Evolutionary conservation across 1,284 basidiomycete species (phyloP), one percentile per base, ranked within the genome.

Genomic region (Austroboletus niveus): DNA sequence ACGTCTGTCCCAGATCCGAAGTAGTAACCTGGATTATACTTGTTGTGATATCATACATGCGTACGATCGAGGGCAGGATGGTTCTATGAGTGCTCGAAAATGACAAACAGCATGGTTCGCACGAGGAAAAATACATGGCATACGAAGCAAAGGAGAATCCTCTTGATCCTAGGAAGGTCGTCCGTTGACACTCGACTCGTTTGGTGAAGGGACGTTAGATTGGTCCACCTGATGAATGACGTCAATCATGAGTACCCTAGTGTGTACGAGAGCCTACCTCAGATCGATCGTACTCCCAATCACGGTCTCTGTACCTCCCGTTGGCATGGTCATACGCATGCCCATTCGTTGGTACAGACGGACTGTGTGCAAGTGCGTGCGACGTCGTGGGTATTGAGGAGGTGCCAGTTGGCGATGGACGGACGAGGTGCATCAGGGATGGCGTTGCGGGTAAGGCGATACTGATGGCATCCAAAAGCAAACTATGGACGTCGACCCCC

Each of bases 391-490:
- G 8, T 8, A 41, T 48, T 20, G 57, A 64, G 1, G 62, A 56
- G 4, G 53, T 53, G 42, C 53, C 51, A 2, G 61, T 56, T n/a
- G 65, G 58, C 12, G 68, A 68, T 2, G 68, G 68, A 10, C 40
- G 64, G 14, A 64, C 57, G 42, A 68, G 67, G 32, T 66, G 61
- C 45, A 69, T 51, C 48, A 67, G 49, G 0, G 67, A 70, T 8
- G 67, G 65, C 1, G 63, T 68, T 17, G 56, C 67, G 14, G 65
- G 68, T 1, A 67, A 53, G 3, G 67, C 45, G 43, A 67, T 64
- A 46, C 60, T 69, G 15, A 70, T 70, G 8, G 67, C 68, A 30
- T 67, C 65, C 36, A 67, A 62, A 24, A 70, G 67, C 12, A 69
- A 66, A 42, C 65, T 70, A 20, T 0, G 34, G 4, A 47, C 15